Percentiles rank a stretch among this genome's conserved stretches.
phyloP scores from a whole-genome alignment of 345 rosid genomes.

The Bretschneidera sinensis region DNA sequence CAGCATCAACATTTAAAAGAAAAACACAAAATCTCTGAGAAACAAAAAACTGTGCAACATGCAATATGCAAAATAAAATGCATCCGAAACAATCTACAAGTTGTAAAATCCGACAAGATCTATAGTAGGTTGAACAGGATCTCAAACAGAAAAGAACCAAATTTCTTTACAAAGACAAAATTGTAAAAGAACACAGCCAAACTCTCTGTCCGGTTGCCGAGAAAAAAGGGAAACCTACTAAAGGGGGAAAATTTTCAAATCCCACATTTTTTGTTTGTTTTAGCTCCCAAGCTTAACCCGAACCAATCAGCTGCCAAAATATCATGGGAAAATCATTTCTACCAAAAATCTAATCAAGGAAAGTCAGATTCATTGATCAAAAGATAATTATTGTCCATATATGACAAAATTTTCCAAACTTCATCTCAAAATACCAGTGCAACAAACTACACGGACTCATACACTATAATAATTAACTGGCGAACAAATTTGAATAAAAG shows the following conservation, averaged over 20 bases:
- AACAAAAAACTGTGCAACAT: too few relatives aligned
- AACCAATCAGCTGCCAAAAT: not conserved
- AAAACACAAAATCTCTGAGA: too few relatives aligned
- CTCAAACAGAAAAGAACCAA: not conserved
- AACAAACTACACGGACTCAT: too few relatives aligned
- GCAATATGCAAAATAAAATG: too few relatives aligned
- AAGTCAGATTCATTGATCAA: not conserved
- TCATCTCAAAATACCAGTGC: too few relatives aligned
- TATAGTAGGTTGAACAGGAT: too few relatives aligned
- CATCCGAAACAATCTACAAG: too few relatives aligned
- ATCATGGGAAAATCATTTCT: not conserved
- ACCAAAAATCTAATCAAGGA: not conserved
- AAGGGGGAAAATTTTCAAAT: not conserved
- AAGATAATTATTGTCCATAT: too few relatives aligned
- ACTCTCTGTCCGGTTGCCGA: not conserved
- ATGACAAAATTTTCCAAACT: too few relatives aligned
- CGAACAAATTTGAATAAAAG: not conserved
- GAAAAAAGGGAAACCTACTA: not conserved
- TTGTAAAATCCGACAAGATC: too few relatives aligned
- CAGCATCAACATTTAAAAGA: too few relatives aligned
- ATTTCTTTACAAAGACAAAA: not conserved
- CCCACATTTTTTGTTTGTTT: not conserved
- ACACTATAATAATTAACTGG: not conserved
- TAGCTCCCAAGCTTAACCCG: conserved; percentile 5
- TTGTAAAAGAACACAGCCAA: not conserved